These are phyloP conservation scores for Fusarium cicatricum DNA, from an alignment of 2,329 filamentous ascomycete species.

Conservation along the genomic window DNA sequence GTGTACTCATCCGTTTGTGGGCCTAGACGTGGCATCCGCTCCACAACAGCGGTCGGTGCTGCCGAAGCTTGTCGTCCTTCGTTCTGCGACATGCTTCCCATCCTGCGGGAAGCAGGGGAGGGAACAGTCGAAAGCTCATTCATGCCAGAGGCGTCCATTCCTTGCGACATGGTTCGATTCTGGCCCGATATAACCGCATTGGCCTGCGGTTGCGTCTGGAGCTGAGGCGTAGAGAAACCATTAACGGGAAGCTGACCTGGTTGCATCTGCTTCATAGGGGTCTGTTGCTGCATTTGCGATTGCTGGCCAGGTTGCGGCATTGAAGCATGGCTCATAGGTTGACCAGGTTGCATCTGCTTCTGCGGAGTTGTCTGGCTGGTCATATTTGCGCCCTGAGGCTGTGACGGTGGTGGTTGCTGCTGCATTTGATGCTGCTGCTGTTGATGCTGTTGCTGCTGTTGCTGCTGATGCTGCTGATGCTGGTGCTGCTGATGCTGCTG, in stretches of 20 bases:
- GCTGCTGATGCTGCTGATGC: constrained; percentile 46
- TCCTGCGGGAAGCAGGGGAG: constrained; percentile 55
- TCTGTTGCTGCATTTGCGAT: constrained; percentile 44
- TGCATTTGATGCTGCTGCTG: constrained; percentile 44
- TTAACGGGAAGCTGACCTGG: constrained; percentile 50
- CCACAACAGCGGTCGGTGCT: constrained; percentile 28
- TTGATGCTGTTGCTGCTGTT: constrained; percentile 50
- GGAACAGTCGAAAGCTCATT: constrained; percentile 53
- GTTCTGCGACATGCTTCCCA: constrained; percentile 51
- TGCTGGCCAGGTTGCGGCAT: constrained; percentile 47
- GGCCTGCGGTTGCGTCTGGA: constrained; percentile 37
- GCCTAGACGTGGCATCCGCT: constrained; percentile 50
- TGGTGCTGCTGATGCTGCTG: constrained; percentile 50
- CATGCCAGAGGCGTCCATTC: constrained; percentile 51
- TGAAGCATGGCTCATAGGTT: constrained; percentile 46
- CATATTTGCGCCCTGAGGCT: constrained; percentile 43
- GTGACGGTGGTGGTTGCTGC: constrained; percentile 47
- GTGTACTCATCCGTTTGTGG: constrained; percentile 62
- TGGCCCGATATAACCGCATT: constrained; percentile 47
- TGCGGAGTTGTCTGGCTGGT: constrained; percentile 42
- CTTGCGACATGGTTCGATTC: constrained; percentile 60
- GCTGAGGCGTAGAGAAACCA: constrained; percentile 49
- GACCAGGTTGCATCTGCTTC: constrained; percentile 48
- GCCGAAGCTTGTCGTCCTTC: constrained; percentile 43
- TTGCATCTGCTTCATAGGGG: constrained; percentile 55